Base-by-base conservation (phyloP, 2,329 filamentous ascomycete genomes). In the Trichophyton simii region DNA sequence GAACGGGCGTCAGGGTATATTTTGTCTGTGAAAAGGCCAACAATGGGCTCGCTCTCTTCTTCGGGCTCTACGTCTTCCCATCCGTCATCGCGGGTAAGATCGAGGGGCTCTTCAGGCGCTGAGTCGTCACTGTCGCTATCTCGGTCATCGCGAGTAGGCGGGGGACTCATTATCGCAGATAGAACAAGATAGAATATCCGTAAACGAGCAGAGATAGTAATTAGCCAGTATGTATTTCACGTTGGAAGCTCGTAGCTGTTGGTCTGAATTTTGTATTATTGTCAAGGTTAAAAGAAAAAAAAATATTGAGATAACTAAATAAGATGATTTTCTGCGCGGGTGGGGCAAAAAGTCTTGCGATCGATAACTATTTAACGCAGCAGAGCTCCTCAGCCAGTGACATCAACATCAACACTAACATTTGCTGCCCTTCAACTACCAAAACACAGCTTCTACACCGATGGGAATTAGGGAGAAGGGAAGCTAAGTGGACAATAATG, bases 21-120 rank as follows among this genome's bases (percentile, higher is more conserved):
- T 63, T 81, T 77, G 61, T 85, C 80, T 66, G 87, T 85, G 64
- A 91, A 82, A 38, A 91, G 77, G 20, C 87, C 89, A 57, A 87
- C 78, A 62, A 90, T 79, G 20, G 80, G 75, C 28, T 87, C 82
- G 60, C 82, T 78, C 67, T 86, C 82, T 59, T 80, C 77, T 61
- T 89, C 87, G 3, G 80, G 77, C 67, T 88, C 86, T 38, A 80
- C 73, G 71, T 83, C 80, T 70, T 82, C 76, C 80, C 80, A 82
- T 34, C 79, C 79, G 65, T 81, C 79, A 62, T 81, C 79, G 48
- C 75, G 72, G 57, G 77, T 74, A 52, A 76, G 68, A 69, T 80
- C 77, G n/a, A 67, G 66, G 11, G 69, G 65, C 44, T 72, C 69
- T n/a, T 71, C 71, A 9, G 61, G 61, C 15, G 62, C 59, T 3